These are phyloP conservation scores for Fomitopsis palustris DNA, from an alignment of 1,284 basidiomycete genomes.

Conservation along the genomic window DNA sequence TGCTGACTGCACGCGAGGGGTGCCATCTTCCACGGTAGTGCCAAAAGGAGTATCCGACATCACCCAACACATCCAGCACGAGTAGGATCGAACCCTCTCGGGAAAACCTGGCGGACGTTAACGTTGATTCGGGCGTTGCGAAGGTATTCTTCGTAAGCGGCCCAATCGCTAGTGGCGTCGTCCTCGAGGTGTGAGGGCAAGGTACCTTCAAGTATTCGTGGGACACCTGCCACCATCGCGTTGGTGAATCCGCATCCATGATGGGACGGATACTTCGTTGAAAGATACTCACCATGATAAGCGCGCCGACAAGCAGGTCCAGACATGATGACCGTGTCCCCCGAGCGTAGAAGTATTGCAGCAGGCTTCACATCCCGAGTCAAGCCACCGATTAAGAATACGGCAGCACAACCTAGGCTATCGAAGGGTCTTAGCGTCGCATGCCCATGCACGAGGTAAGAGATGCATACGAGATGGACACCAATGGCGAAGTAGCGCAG, in stretches of 20 bases:
- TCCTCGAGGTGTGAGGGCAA: slow-evolving; percentile 61
- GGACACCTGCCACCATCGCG: slow-evolving; percentile 57
- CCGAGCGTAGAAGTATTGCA: slow-evolving; percentile 80
- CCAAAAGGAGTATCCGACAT: no score
- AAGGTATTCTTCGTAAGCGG: slow-evolving; percentile 61
- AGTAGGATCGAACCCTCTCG: slow-evolving; percentile 57
- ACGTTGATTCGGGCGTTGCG: slow-evolving; percentile 76
- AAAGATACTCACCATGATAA: slow-evolving; percentile 69
- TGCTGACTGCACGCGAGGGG: no score
- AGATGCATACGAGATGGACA: slow-evolving; percentile 80
- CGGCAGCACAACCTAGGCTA: slow-evolving; percentile 81
- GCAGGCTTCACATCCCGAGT: slow-evolving; percentile 75
- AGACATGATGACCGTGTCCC: slow-evolving; percentile 91
- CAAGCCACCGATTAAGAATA: slow-evolving; percentile 86
- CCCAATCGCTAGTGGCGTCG: slow-evolving; percentile 38
- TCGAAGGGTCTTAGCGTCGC: background rate
- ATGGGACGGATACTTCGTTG: background rate
- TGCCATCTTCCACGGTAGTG: no score
- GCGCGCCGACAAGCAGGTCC: slow-evolving; percentile 79
- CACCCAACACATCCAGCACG: background rate
- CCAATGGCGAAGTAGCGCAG: slow-evolving; percentile 81
- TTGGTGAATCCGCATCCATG: background rate
- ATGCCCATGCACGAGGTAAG: background rate
- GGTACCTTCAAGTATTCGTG: slow-evolving; percentile 78
- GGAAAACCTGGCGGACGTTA: slow-evolving; percentile 87